Conservation (phyloP, 176 grass and related monocot genomes). For the Cenchrus fungigraminus region DNA sequence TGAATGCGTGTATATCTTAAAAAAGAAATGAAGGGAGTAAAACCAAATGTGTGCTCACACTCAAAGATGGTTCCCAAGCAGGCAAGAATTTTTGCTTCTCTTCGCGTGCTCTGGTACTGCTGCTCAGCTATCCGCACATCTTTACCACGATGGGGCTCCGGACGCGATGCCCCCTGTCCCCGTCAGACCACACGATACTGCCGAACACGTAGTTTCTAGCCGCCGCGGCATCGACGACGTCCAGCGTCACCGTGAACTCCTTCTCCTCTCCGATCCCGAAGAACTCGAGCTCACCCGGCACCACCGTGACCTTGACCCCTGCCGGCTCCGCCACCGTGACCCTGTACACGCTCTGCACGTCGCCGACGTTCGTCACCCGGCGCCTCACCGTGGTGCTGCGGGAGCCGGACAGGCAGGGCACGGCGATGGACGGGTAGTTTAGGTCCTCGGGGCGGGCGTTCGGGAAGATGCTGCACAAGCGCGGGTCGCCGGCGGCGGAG, state of each 20-base stretch:
- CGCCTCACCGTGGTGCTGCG: slow-evolving; percentile 43
- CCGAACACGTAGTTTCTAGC: slow-evolving; percentile 48
- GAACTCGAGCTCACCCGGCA: slow-evolving; percentile 32
- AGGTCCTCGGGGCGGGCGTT: slow-evolving; percentile 39
- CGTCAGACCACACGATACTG: slow-evolving; percentile 60
- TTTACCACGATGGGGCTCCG: slow-evolving; percentile 53
- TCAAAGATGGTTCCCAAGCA: no score
- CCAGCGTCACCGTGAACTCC: slow-evolving; percentile 54
- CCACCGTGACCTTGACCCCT: slow-evolving; percentile 54
- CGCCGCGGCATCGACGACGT: neutral
- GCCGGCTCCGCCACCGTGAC: slow-evolving; percentile 27
- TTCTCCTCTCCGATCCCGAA: slow-evolving; percentile 58
- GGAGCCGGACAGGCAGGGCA: slow-evolving; percentile 39
- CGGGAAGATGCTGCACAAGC: slow-evolving; percentile 25
- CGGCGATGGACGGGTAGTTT: slow-evolving; percentile 78
- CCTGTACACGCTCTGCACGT: slow-evolving; percentile 30
- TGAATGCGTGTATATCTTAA: no score
- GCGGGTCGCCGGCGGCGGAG: slow-evolving; percentile 10
- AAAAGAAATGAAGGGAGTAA: no score
- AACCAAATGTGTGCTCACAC: no score
- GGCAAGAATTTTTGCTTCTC: no score
- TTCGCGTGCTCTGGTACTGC: no score
- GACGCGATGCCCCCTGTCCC: slow-evolving; percentile 35
- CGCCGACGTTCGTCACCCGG: slow-evolving; percentile 65
- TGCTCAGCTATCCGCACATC: slow-evolving; percentile 26